Percentiles rank a stretch among this genome's conserved stretches.
These are phyloP conservation scores for Stachybotrys chartarum DNA, from an alignment of 2,329 filamentous ascomycete species.

Conservation along the genomic window DNA sequence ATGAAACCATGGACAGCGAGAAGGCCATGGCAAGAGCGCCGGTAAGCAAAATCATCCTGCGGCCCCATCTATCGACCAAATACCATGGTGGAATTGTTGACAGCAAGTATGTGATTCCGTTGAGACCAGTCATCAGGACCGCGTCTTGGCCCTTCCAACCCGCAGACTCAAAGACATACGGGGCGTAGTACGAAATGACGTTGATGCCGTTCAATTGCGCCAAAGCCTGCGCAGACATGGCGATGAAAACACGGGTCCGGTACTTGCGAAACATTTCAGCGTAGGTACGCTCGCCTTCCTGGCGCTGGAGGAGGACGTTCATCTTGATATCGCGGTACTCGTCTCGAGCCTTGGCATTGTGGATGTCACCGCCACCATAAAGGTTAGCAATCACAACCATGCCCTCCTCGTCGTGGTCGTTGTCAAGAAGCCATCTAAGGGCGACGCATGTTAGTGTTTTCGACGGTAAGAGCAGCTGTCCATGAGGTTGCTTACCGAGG, in stretches of 20 bases:
- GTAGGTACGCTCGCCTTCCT: conserved; percentile 92
- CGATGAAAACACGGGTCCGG: conserved; percentile 87
- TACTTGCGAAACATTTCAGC: conserved; percentile 92
- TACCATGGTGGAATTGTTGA: conserved; percentile 97
- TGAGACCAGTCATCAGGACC: conserved; percentile 95
- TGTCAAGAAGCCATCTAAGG: conserved; percentile 86
- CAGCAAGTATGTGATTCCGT: conserved; percentile 79
- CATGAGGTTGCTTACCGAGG: conserved; percentile 57
- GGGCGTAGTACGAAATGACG: conserved; percentile 98
- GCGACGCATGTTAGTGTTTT: conserved; percentile 4
- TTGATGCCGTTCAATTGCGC: conserved; percentile 99
- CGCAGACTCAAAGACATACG: conserved; percentile 90
- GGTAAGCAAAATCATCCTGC: conserved; percentile 80
- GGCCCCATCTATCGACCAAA: conserved; percentile 85
- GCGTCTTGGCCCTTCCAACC: conserved; percentile 91
- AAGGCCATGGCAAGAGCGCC: conserved; percentile 86
- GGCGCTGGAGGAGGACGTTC: conserved; percentile 85
- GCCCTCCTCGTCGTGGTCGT: conserved; percentile 96
- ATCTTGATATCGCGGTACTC: conserved; percentile 99
- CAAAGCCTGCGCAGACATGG: conserved; percentile 94
- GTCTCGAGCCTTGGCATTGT: conserved; percentile 84
- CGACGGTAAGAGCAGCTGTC: conserved; percentile 1
- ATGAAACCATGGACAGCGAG: conserved; percentile 83
- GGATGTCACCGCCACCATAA: conserved; percentile 92
- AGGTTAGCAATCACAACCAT: conserved; percentile 98